Evolutionary conservation across 78 protist genomes (phyloP), one percentile per base, ranked within the genome.

Genomic region (Protostelium mycophagum): DNA sequence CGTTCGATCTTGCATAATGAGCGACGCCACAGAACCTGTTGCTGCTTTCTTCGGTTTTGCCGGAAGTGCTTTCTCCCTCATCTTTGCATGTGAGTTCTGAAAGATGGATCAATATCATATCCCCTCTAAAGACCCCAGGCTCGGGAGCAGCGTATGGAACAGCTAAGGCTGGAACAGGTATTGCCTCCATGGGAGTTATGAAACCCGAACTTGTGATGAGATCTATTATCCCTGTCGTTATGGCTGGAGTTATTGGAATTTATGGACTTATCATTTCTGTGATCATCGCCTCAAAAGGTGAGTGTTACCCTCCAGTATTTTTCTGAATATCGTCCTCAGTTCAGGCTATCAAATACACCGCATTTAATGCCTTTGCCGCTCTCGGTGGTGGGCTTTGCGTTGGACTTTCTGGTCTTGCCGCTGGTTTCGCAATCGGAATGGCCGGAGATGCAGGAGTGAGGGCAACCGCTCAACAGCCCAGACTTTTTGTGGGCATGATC

Each of bases 61-160:
- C 73, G 73, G 73, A 5, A 51, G 73, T 51, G 5, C 73, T 25
- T 5, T 16, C 73, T 5, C 73, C 73, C 73, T 51, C 73, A 16
- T 51, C 16, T 51, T 51, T 51, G 73, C 73, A 51, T 51, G 73
- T 51, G 73, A 51, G 73, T 51, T 16, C 31, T 25, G 5, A 51
- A 25, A 51, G 16, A 51, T 16, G 16, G 31, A 51, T 51, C 16
- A 25, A 25, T 25, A 25, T 51, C 73, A 25, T 16, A 51, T 5
- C 5, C 31, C 31, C 31, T 51, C 73, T 25, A 5, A 51, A 5
- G 73, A 16, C 73, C 5, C 5, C 73, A 97, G 99, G 97, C 95
- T 92, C 99, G 37, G 99, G 99, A 1, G 97, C 99, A 34, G 99
- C 99, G 28, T 99, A 99, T 95, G 99, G 99, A 25, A 98, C 99